Evolutionary conservation across 805 yeast genomes (phyloP), one percentile per base, ranked within the genome.

Genomic region (Yarrowia divulgata): DNA sequence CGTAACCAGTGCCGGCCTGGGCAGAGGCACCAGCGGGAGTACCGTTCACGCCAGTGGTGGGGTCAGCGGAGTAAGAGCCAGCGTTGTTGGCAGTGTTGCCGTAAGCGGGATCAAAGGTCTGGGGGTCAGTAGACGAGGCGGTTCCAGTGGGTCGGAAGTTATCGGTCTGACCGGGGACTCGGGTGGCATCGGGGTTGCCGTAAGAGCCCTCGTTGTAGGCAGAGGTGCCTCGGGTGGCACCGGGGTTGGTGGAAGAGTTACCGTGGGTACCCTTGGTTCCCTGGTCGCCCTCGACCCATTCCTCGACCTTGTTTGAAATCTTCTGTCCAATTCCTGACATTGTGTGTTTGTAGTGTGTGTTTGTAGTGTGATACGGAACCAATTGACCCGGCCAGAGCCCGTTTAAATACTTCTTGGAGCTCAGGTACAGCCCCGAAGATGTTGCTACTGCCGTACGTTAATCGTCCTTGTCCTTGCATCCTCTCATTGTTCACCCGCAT

Each of bases 1-100:
- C 50, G 50, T 46, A 46, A 18, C 43, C 43, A 7, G 50, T 8
- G 32, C 64, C 64, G 14, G 64, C 64, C 40, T 43, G 64, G 7
- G 64, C 32, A n/a, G 64, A 32, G 5, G 39, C 43, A 35, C 64
- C 64, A 32, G 64, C 64, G 10, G 42, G 64, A 9, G 64, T 58
- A 13, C 64, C 64, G 50, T 58, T 58, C 49, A 58, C 64, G 8
- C 64, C 64, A 13, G 64, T 58, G 50, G 64, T 58, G 39, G 64
- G 34, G 6, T 58, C 64, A 34, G 64, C 43, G 35, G 64, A 58
- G 64, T 19, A 58, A 39, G 50, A 42, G 64, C 43, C 43, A 50
- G 64, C 64, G 40, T 58, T 58, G 64, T 58, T 58, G 50, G 64
- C 23, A 43, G 50, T 16, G 64, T 43, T 58, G 18, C 64, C 64